A percentile compares a stretch with the other conserved stretches of the same genome.
These are phyloP conservation scores for Aspergillus sp. DNA, from an alignment of 2,329 filamentous ascomycete genomes.

Conservation along the genomic window DNA sequence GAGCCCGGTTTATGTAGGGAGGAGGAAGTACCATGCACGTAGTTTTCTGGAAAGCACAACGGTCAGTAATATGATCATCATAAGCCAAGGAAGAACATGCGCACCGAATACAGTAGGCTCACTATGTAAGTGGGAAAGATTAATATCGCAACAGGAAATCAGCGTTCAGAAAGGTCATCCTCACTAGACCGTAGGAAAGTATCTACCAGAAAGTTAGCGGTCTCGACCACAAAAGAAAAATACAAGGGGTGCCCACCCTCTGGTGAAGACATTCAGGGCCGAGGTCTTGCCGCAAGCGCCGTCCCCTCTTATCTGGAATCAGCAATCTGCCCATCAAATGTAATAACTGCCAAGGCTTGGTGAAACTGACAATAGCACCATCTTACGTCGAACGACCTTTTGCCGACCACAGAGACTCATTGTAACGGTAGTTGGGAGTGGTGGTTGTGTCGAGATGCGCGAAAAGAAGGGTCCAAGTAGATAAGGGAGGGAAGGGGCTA, in stretches of 20 bases:
- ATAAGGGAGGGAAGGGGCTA: constrained; percentile 26
- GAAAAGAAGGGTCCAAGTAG: constrained; percentile 7
- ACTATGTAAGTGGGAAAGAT: constrained; percentile 42
- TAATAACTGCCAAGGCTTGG: not conserved
- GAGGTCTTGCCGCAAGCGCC: constrained; percentile 98
- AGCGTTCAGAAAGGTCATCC: constrained; percentile 24
- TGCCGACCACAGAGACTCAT: constrained; percentile 68
- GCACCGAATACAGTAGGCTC: constrained; percentile 89
- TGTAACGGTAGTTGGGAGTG: constrained; percentile 20
- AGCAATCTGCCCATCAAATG: constrained; percentile 17
- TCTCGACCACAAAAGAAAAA: constrained; percentile 5
- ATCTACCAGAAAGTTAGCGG: constrained; percentile 54
- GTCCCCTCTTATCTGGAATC: constrained; percentile 67
- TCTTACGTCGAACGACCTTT: constrained; percentile 92
- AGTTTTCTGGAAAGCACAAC: constrained; percentile 69
- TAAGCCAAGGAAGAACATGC: constrained; percentile 23
- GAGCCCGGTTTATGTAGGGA: not conserved
- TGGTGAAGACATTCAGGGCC: constrained; percentile 94
- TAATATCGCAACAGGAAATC: constrained; percentile 19
- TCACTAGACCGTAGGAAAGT: constrained; percentile 95
- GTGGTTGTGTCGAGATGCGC: constrained; percentile 9
- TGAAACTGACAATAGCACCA: constrained; percentile 74
- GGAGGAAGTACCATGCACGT: constrained; percentile 77
- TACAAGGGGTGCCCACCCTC: constrained; percentile 62
- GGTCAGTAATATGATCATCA: constrained; percentile 23